Evolutionary conservation across 345 rosid genomes (phyloP), one percentile per base, ranked within the genome.

Genomic region (Acer yangbiense): DNA sequence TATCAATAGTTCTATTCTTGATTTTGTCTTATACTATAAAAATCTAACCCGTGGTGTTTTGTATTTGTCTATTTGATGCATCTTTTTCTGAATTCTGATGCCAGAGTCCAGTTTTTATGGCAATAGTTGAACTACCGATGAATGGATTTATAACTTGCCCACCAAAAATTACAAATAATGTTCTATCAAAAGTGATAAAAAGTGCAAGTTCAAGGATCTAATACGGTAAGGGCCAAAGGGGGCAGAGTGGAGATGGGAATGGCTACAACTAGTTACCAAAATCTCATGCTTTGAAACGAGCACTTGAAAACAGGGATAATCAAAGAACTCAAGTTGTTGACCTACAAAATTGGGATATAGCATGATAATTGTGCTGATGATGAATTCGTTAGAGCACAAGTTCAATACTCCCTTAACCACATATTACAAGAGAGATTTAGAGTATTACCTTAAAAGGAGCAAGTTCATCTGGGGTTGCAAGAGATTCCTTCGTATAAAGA

Each of bases 391-490:
- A 71, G 69, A 65, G 29, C 48, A 27, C 25, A 41, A 66, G 18
- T 43, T 58, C 46, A 66, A 62, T 20, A 73, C 39, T 69, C 54
- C 61, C 6, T 35, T 52, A 55, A 61, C 73, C 29, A 70, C n/a
- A 16, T 32, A 72, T 52, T 54, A 32, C 52, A 72, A 65, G 67
- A 65, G 55, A 66, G 20, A 32, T 35, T 21, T 58, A 9, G 63
- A 18, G 67, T 12, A 54, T 39, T 84, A 95, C 99, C 98, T 83
- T 78, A 79, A 92, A 92, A 69, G 97, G 85, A 76, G 93, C 93
- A 84, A 96, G 94, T 85, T 96, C 99, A 46, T 92, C 93, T 2
- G 86, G 85, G 62, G 89, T 88, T 77, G 99, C 94, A 72, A 96
- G 97, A 75, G 98, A 88, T 70, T 94, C 95, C 87, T 96, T 96